These are phyloP conservation scores for Hevea brasiliensis DNA, from an alignment of 345 rosid species.

Conservation along the genomic window DNA sequence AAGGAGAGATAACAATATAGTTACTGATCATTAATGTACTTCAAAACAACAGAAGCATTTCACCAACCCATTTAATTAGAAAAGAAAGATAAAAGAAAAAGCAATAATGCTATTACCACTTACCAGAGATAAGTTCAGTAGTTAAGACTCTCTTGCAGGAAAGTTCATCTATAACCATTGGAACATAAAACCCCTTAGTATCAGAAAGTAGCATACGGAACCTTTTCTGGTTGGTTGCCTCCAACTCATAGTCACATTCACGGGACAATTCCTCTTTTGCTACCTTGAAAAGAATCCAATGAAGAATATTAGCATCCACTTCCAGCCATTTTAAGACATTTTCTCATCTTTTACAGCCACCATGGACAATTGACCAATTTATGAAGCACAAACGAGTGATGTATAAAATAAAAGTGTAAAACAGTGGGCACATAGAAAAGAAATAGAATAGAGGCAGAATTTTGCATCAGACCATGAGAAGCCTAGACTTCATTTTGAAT, in stretches of 20 bases:
- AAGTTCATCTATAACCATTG: constrained; percentile 64
- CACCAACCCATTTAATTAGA: constrained; percentile 6
- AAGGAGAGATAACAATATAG: neutral
- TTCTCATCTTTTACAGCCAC: neutral
- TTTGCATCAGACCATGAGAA: neutral
- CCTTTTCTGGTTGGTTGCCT: constrained; percentile 81
- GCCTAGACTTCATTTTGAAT: neutral
- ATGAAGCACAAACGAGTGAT: neutral
- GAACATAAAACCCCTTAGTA: constrained; percentile 72
- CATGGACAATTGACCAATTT: neutral
- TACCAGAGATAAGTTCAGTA: constrained; percentile 85
- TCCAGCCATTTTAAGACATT: neutral
- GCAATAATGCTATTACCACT: constrained; percentile 43
- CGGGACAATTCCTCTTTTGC: constrained; percentile 88
- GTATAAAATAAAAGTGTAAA: neutral
- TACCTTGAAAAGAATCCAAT: constrained; percentile 48
- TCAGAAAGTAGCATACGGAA: constrained; percentile 58
- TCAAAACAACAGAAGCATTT: too few relatives aligned
- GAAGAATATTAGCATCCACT: constrained; percentile 17
- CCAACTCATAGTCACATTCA: constrained; percentile 90
- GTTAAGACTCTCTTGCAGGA: constrained; percentile 85
- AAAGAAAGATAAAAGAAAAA: constrained; percentile 1
- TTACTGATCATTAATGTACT: neutral
- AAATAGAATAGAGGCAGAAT: neutral
- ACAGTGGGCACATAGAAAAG: neutral